Evolutionary conservation across 768 basidiomycete species (phyloP), one percentile per base, ranked within the genome.

Genomic region (Boletus patriciae): DNA sequence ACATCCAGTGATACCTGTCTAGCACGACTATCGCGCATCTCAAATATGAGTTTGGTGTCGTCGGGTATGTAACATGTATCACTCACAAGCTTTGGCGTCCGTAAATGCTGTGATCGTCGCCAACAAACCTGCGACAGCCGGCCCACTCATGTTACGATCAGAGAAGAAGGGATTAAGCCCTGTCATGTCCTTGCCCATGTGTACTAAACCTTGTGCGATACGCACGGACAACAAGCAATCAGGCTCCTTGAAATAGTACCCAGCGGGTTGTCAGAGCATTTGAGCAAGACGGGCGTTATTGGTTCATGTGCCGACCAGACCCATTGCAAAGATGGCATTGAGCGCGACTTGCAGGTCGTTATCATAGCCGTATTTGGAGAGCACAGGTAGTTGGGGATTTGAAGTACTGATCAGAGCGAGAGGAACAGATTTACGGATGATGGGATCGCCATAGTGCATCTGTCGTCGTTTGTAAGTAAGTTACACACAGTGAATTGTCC

Each of bases 101-200:
- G 92, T 97, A 70, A 99, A 98, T 23, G 93, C 93, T 5, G 91
- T 87, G 54, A 98, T 68, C 0, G 92, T 90, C 12, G 94, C 87
- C 55, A 99, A 74, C 38, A 98, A 73, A 48, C 96, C 96, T 36
- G 94, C 94, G 15, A 97, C 81, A 6, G 94, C 94, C 1, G 91
- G 85, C 49, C 88, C 83, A 66, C 85, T 89, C 66, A 96, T 87
- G 52, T 81, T 84, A 38, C 95, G 85, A 72, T 98, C 96, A 34
- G 83, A 83, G 82, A 91, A 98, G 87, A 97, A 98, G 4, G 97
- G 96, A 71, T 96, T 98, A 64, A 99, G 78, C 12, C 92, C 91
- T 69, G 98, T 92, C 15, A 95, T 98, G 36, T 97, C 97, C 75
- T 99, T 99, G 72, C 97, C 97, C 95, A 98, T 95, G 72, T 98